phyloP scores from a whole-genome alignment of 805 yeast genomes.

The Yamadazyma ubonensis region DNA sequence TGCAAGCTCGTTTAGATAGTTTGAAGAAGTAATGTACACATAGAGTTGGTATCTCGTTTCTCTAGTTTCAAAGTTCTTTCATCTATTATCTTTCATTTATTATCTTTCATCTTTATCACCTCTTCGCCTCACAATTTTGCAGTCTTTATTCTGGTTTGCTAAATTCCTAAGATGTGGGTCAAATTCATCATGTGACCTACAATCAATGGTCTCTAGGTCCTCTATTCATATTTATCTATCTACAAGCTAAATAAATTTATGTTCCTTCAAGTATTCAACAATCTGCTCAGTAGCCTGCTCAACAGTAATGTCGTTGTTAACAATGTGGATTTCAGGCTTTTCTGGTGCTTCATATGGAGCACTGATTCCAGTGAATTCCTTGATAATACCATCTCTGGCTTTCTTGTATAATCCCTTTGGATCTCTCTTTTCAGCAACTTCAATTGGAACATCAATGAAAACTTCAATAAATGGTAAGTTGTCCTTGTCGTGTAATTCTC shows the following conservation, averaged over 20 bases:
- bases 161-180: no score
- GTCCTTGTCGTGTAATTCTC: slow-evolving; percentile 76
- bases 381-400: slow-evolving; percentile 92
- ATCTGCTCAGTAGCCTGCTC: slow-evolving; percentile 81
- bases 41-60: no score
- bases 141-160: no score
- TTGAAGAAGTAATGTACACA: slow-evolving; percentile 66
- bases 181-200: no score
- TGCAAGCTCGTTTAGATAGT: slow-evolving; percentile 85
- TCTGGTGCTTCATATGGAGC: slow-evolving; percentile 96
- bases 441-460: slow-evolving; percentile 88
- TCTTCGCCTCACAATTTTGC: no score
- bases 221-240: no score
- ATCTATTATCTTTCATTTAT: no score
- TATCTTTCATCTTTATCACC: no score
- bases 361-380: slow-evolving; percentile 92
- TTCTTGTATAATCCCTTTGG: slow-evolving; percentile 96
- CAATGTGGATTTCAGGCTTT: slow-evolving; percentile 76
- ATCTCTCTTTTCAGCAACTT: slow-evolving; percentile 94
- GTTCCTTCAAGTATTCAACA: slow-evolving; percentile 59
- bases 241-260: slow-evolving; percentile 36
- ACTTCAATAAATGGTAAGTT: slow-evolving; percentile 86
- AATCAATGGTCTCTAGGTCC: no score
- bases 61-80: no score
- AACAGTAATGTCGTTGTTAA: slow-evolving; percentile 59